Conservation (phyloP, 2,329 filamentous ascomycete genomes). For the Aschersonia sp. region DNA sequence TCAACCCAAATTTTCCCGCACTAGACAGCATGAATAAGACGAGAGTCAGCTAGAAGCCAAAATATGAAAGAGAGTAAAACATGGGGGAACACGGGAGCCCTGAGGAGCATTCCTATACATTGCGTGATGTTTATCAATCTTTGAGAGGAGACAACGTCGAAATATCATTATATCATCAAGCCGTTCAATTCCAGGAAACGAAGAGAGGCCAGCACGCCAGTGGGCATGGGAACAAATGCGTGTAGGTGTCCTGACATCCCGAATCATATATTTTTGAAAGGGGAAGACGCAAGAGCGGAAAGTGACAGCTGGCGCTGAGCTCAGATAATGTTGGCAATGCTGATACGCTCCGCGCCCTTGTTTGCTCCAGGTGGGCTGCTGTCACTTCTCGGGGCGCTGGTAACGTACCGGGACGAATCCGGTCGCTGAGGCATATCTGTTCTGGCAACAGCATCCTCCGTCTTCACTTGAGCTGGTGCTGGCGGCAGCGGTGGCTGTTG, state of each 20-base stretch:
- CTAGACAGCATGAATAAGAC: background rate
- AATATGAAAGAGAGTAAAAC: too few species aligned
- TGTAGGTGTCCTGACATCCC: too few species aligned
- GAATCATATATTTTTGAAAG: background rate
- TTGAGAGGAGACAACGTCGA: too few species aligned
- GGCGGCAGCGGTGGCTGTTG: conserved; percentile 15
- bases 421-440: conserved; percentile 14
- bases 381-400: conserved; percentile 12
- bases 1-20: background rate
- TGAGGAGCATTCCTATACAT: too few species aligned
- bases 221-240: too few species aligned
- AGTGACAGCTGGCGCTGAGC: background rate
- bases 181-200: too few species aligned
- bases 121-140: too few species aligned
- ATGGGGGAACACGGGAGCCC: too few species aligned
- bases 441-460: conserved; percentile 14
- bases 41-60: background rate
- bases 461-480: conserved; percentile 20
- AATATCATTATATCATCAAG: too few species aligned
- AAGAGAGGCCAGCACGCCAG: too few species aligned
- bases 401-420: conserved; percentile 15
- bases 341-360: conserved; percentile 17
- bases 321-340: conserved; percentile 25
- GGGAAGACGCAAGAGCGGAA: background rate
- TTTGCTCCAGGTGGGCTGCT: conserved; percentile 13